These are phyloP conservation scores for Babesia gibsoni DNA, from an alignment of 169 alveolate species.

Conservation along the genomic window DNA sequence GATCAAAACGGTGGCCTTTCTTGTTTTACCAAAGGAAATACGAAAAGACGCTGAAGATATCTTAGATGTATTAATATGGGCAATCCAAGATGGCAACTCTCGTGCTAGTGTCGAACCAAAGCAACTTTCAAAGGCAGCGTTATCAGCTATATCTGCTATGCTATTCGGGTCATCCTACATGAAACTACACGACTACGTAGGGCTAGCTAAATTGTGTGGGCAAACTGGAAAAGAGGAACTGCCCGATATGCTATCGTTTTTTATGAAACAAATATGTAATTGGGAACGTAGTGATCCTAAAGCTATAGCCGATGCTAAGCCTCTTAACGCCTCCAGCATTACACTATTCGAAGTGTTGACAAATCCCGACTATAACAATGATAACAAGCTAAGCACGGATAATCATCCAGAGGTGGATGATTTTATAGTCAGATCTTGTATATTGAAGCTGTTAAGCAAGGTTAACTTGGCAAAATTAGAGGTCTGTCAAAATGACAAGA, in stretches of 20 bases:
- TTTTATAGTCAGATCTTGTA: background rate
- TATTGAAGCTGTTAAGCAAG: slow-evolving; percentile 18
- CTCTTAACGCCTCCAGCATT: slow-evolving; percentile 11
- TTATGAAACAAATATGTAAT: background rate
- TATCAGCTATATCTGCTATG: background rate
- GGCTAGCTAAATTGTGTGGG: slow-evolving; percentile 1
- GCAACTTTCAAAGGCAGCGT: background rate
- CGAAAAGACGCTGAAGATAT: slow-evolving; percentile 1
- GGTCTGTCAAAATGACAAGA: slow-evolving; percentile 21
- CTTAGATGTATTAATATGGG: background rate
- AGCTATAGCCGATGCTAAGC: background rate
- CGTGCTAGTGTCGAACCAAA: background rate
- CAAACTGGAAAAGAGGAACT: background rate
- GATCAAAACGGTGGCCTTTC: background rate
- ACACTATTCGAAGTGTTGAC: slow-evolving; percentile 35
- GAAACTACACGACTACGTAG: slow-evolving; percentile 8
- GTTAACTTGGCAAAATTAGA: slow-evolving; percentile 34
- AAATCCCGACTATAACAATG: slow-evolving; percentile 10
- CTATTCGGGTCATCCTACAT: background rate
- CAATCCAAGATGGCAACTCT: slow-evolving; percentile 1
- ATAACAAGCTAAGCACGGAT: background rate
- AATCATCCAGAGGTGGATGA: background rate
- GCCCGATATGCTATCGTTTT: background rate
- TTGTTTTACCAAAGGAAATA: slow-evolving; percentile 8
- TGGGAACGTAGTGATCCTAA: background rate